Conservation (phyloP, 116 monocot genomes). For the Dioscorea cayenensis region DNA sequence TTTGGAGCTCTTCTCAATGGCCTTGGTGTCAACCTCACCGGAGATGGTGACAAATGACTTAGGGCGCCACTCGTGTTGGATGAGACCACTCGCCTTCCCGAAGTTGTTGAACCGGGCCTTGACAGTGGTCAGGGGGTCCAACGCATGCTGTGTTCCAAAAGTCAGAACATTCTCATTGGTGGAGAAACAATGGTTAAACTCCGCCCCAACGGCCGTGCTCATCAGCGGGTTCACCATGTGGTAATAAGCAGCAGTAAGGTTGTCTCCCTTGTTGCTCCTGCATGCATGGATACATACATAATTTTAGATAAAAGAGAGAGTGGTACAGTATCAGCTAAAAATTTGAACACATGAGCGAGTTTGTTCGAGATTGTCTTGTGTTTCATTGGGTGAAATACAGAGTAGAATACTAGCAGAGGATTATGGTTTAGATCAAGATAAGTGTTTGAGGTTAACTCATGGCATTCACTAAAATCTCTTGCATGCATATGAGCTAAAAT, state of each 20-base stretch:
- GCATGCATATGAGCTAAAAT: too few species aligned
- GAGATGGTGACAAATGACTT: constrained; percentile 74
- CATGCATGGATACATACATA: background rate
- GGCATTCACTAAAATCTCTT: too few species aligned
- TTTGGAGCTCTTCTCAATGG: constrained; percentile 92
- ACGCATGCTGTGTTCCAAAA: constrained; percentile 74
- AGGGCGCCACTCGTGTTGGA: constrained; percentile 86
- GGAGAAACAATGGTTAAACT: constrained; percentile 71
- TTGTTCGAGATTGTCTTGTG: too few species aligned
- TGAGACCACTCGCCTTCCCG: constrained; percentile 69
- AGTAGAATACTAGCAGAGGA: too few species aligned
- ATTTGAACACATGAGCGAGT: too few species aligned
- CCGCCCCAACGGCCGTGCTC: constrained; percentile 77
- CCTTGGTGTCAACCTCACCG: constrained; percentile 90
- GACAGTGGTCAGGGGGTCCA: constrained; percentile 72
- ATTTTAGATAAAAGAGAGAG: background rate
- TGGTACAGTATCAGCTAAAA: background rate
- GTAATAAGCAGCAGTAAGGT: constrained; percentile 55
- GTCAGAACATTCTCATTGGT: constrained; percentile 81
- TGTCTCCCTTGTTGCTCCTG: constrained; percentile 63
- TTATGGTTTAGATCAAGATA: too few species aligned
- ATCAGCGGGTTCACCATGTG: constrained; percentile 54
- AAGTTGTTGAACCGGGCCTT: constrained; percentile 85
- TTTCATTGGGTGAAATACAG: too few species aligned
- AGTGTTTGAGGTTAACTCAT: too few species aligned